phyloP scores from a whole-genome alignment of 768 basidiomycete genomes.

The Mrakia gelida region DNA sequence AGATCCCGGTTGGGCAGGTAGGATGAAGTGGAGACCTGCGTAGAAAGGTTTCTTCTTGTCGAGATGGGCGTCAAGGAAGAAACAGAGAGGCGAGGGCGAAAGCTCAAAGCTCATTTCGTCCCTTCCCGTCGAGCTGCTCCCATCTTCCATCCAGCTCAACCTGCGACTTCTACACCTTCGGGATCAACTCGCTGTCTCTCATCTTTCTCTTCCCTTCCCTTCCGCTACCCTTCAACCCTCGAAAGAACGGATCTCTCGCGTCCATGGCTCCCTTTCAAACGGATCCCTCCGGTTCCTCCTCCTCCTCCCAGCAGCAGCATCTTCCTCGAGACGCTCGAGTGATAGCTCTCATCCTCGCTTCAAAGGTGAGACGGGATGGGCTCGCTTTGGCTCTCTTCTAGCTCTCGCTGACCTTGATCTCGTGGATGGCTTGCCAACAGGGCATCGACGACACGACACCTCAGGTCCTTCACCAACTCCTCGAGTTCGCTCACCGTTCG shows the following conservation, averaged over 20 bases:
- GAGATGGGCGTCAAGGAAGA: no score
- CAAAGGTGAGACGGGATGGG: conserved; percentile 34
- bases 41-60: no score
- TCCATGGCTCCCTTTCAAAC: not conserved
- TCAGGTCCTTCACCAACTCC: conserved; percentile 48
- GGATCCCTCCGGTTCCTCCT: not conserved
- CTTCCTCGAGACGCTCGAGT: conserved; percentile 48
- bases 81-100: no score
- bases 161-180: no score
- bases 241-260: not conserved
- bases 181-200: no score
- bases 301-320: conserved; percentile 4
- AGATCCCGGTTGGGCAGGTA: no score
- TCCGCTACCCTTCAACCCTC: no score
- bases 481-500: conserved; percentile 50
- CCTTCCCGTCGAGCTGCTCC: no score
- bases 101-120: no score
- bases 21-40: no score
- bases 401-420: not conserved
- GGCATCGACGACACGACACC: conserved; percentile 49
- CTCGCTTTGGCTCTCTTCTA: not conserved
- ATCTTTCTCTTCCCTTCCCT: no score
- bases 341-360: conserved; percentile 47
- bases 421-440: not conserved
- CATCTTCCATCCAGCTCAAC: no score